Evolutionary conservation across 2,329 filamentous ascomycete species (phyloP).

Genomic region (Diaporthe citrichinensis): DNA sequence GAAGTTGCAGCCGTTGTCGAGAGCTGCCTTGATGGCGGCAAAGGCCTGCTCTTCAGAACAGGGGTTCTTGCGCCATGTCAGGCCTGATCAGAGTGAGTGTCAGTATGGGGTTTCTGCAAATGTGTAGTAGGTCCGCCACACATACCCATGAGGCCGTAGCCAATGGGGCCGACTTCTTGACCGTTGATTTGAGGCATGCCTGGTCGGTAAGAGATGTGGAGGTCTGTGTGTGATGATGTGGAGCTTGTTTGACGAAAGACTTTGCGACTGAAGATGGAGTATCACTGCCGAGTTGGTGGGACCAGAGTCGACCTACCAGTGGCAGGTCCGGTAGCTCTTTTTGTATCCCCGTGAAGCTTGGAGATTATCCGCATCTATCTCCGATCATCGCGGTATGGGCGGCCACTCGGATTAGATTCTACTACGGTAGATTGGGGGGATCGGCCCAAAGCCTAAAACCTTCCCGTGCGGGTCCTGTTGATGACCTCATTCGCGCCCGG

Average conservation of each 20-base stretch:
- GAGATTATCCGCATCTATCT: constrained; percentile 18
- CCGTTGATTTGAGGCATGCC: constrained; percentile 50
- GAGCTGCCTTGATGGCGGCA: constrained; percentile 67
- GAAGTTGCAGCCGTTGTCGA: constrained; percentile 60
- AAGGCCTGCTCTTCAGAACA: constrained; percentile 64
- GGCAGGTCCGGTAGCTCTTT: background rate
- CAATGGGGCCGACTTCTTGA: constrained; percentile 49
- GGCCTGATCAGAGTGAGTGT: constrained; percentile 48
- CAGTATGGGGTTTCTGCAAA: background rate
- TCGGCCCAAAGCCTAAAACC: background rate
- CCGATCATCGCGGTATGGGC: constrained; percentile 1
- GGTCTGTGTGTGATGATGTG: background rate
- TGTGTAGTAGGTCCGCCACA: background rate
- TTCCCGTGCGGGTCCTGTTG: background rate
- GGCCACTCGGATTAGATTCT: constrained; percentile 2
- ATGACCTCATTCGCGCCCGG: constrained; percentile 32
- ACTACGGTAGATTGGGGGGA: background rate
- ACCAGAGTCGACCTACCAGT: background rate
- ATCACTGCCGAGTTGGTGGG: background rate
- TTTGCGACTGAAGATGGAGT: background rate
- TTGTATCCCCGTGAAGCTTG: constrained; percentile 19
- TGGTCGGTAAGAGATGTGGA: background rate
- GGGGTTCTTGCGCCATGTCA: constrained; percentile 59
- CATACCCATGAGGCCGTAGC: constrained; percentile 52
- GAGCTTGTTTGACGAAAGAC: background rate